Percentiles rank a stretch among this genome's conserved stretches.
These are phyloP conservation scores for Lachancea kluyveri DNA, from an alignment of 805 yeast genomes.

Conservation along the genomic window DNA sequence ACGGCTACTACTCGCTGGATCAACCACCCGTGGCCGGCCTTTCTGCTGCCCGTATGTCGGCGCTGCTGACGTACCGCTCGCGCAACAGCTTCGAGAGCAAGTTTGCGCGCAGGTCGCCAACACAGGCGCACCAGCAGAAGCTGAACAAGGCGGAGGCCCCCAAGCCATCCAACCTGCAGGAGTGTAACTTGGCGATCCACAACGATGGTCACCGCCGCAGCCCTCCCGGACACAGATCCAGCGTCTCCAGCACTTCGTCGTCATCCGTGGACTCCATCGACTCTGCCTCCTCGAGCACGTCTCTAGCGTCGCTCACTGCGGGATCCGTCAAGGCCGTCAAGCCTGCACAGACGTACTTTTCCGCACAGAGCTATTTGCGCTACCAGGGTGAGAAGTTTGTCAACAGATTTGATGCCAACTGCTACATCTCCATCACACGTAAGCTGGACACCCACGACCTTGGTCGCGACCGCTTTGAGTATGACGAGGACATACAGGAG, in stretches of 20 bases:
- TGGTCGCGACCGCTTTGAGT: slow-evolving; percentile 62
- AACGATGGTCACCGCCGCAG: slow-evolving; percentile 65
- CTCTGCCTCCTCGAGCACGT: slow-evolving; percentile 30
- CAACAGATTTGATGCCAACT: slow-evolving; percentile 89
- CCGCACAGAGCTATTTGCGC: slow-evolving; percentile 91
- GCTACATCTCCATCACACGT: slow-evolving; percentile 89
- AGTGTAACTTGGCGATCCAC: slow-evolving; percentile 78
- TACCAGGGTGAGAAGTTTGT: slow-evolving; percentile 93
- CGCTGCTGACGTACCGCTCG: slow-evolving; percentile 85
- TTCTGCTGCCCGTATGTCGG: slow-evolving; percentile 97
- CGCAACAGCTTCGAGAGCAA: slow-evolving; percentile 86
- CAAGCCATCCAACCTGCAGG: slow-evolving; percentile 44
- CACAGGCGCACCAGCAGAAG: slow-evolving; percentile 31
- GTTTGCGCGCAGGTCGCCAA: slow-evolving; percentile 80
- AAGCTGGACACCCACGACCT: slow-evolving; percentile 94
- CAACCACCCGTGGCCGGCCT: slow-evolving; percentile 83
- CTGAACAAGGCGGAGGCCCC: slow-evolving; percentile 8
- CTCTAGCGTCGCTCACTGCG: slow-evolving; percentile 20
- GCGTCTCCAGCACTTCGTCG: slow-evolving; percentile 9
- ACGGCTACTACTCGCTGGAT: slow-evolving; percentile 75
- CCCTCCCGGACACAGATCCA: slow-evolving; percentile 7
- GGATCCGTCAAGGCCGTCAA: slow-evolving; percentile 22
- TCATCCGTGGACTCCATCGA: slow-evolving; percentile 18
- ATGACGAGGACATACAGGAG: slow-evolving; percentile 30
- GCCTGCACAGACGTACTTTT: slow-evolving; percentile 57